Evolutionary conservation across 2,329 filamentous ascomycete genomes (phyloP), one percentile per base, ranked within the genome.

Genomic region (Nectriaceae sp.): DNA sequence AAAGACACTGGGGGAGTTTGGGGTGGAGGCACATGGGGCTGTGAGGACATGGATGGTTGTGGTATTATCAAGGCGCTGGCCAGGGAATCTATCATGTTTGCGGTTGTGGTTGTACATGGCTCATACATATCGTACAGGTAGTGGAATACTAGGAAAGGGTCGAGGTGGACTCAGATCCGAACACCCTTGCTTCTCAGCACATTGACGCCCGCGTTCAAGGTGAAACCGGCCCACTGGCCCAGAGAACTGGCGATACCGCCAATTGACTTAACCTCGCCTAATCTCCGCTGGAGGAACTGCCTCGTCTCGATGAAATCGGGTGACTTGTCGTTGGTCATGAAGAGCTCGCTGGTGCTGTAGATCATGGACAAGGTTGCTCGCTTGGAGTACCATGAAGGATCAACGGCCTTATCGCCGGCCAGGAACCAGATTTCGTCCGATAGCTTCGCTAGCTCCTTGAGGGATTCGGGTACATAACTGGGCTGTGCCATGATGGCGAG

Each of bases 401-500:
- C 92, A 51, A 97, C 89, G 19, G 85, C 81, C 19, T 74, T 77
- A 69, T 97, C 94, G 42, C 90, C 90, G 0, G 93, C 83, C 4
- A 96, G 82, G 63, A 88, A 91, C 79, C 88, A 89, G 43, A 99
- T 95, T 69, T 99, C 94, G 67, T 97, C 93, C n/a, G 88, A 82
- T 4, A 99, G 82, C 42, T 81, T 76, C 36, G 88, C 85, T 4
- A 99, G 81, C 72, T 97, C 94, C 38, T 79, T 79, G 3, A 97
- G 67, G 0, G 91, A 92, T 8, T 83, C 73, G 0, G 90, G 83
- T 26, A 95, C 79, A 67, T 93, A 88, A 51, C 79, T 82, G 0
- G 90, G 89, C 49, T 95, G 85, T 4, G 91, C 90, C 89, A 97
- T 96, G 53, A 96, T 76, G 4, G 90, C 91, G 3, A 97, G 78